Base-by-base conservation (phyloP, 768 basidiomycete species). In the Boletellus sp. region DNA sequence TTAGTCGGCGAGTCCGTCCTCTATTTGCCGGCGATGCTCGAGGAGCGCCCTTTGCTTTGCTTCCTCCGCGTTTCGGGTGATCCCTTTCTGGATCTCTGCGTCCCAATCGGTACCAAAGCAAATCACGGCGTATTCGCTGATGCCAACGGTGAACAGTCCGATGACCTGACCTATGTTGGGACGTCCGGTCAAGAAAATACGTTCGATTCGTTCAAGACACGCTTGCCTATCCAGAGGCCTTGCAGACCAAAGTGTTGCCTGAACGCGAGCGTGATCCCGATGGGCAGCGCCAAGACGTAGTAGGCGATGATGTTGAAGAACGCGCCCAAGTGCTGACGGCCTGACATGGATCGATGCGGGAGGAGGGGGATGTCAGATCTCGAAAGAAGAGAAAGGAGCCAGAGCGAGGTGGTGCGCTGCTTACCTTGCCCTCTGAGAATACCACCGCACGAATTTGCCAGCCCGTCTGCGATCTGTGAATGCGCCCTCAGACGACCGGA, bases 301-400 rank as follows among this genome's bases (percentile, higher is more conserved):
- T 81, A 81, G 33, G 86, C 85, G 15, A 86, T 67, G 22, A 85
- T 61, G 61, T 90, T 88, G 70, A 89, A 87, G 7, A 81, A 57
- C 8, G 87, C 87, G 7, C 87, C 87, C 16, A 89, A 75, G 52
- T 84, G 81, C 61, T 90, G 87, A 17, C 84, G 65, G 7, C 72
- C 74, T 70, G 55, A 46, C n/a, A n/a, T 40, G 8, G 28, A 28
- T 28, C 11, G 7, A 11, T 10, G 28, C n/a, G 8, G 28, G 28
- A 9, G 9, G 11, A 3, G 11, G 3, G 28, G 9, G 9, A 2
- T 7, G 3, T 28, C 28, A 28, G 28, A 8, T 28, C n/a, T 28
- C 11, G 28, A 11, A 28, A 28, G 3, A 28, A 10, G 9, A 28
- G 11, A 9, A 28, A 4, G 28, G 1, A 28, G 7, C n/a, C n/a